phyloP scores from a whole-genome alignment of 2,329 filamentous ascomycete genomes.

The Colletotrichum sp. region DNA sequence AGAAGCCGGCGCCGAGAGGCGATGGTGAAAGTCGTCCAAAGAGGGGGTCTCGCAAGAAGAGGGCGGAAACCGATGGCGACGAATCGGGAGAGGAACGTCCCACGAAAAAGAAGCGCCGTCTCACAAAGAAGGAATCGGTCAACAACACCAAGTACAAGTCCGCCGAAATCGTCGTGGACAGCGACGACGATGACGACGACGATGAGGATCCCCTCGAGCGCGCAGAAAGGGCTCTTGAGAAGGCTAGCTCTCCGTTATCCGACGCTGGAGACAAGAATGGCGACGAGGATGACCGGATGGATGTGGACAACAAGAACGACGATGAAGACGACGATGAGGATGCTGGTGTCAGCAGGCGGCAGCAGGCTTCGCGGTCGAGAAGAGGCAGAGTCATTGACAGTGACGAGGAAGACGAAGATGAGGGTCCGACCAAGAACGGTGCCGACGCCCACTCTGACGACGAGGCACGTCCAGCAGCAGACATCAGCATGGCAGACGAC shows the following conservation, averaged over 20 bases:
- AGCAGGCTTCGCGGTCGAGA: conserved; percentile 50
- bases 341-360: conserved; percentile 52
- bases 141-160: conserved; percentile 77
- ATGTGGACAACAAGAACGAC: conserved; percentile 50
- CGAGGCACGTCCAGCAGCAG: conserved; percentile 29
- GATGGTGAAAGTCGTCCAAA: conserved; percentile 35
- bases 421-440: conserved; percentile 23
- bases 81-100: conserved; percentile 55
- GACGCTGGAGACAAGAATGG: conserved; percentile 33
- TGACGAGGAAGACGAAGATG: conserved; percentile 56
- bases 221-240: conserved; percentile 46
- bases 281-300: conserved; percentile 51
- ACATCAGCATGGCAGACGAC: conserved; percentile 47
- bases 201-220: conserved; percentile 49
- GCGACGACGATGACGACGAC: conserved; percentile 64
- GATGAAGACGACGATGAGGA: conserved; percentile 54
- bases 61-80: conserved; percentile 45
- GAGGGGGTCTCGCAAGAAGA: conserved; percentile 66
- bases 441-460: conserved; percentile 20
- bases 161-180: conserved; percentile 81
- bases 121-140: conserved; percentile 53
- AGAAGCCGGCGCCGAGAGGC: conserved; percentile 50
- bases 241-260: conserved; percentile 37
- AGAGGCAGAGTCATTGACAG: conserved; percentile 59
- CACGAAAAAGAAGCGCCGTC: conserved; percentile 67